Conservation (phyloP, 106 monocot species). For the Posidonia australis region DNA sequence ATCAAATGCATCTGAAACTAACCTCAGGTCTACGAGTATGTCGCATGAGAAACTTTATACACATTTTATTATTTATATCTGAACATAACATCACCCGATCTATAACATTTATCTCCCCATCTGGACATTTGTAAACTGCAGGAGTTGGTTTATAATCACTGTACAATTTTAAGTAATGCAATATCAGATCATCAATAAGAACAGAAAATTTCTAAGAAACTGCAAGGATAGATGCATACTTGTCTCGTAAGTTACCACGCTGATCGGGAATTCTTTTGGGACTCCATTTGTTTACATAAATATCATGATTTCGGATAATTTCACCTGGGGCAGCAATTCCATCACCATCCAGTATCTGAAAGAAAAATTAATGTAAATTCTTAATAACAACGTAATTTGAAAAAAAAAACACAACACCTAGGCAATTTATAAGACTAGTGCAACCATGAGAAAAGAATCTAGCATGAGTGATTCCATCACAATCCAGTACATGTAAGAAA, state of each 20-base stretch:
- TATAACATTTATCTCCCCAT: constrained; percentile 71
- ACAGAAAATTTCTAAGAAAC: background rate
- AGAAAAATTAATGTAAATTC: background rate
- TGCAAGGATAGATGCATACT: constrained; percentile 6
- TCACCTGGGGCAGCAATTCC: constrained; percentile 95
- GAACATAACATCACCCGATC: constrained; percentile 55
- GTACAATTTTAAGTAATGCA: constrained; percentile 8
- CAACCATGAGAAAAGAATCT: too few relatives aligned
- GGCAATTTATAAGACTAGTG: background rate
- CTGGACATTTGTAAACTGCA: constrained; percentile 24
- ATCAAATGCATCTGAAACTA: background rate
- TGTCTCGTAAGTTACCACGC: constrained; percentile 8
- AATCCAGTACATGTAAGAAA: too few relatives aligned
- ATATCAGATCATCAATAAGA: background rate
- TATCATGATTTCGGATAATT: constrained; percentile 67
- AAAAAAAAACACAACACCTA: background rate
- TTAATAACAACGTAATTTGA: background rate
- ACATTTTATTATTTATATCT: constrained; percentile 54
- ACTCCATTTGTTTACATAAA: constrained; percentile 70
- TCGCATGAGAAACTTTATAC: constrained; percentile 73
- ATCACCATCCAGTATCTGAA: constrained; percentile 75
- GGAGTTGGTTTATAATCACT: constrained; percentile 47
- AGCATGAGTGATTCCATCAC: too few relatives aligned
- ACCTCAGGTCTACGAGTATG: constrained; percentile 92
- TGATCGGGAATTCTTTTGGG: constrained; percentile 35